Percentiles rank a stretch among this genome's conserved stretches.
These are phyloP conservation scores for Mycena sp. DNA, from an alignment of 1,284 basidiomycete species.

Conservation along the genomic window DNA sequence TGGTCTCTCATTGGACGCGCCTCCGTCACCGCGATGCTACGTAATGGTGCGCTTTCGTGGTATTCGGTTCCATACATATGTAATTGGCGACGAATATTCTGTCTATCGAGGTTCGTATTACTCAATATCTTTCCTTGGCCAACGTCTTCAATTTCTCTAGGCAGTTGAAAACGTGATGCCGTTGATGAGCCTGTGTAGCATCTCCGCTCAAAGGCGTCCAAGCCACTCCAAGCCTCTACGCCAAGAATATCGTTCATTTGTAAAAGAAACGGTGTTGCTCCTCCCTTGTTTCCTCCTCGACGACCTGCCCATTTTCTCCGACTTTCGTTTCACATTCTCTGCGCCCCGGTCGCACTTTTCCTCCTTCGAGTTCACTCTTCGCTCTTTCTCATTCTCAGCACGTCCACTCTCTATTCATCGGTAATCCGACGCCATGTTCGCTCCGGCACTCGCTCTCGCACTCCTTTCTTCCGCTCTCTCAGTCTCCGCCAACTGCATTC, in stretches of 20 bases:
- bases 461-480: slow-evolving; percentile 2
- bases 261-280: background rate
- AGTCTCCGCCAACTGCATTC: slow-evolving; percentile 33
- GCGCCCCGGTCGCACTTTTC: background rate
- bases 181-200: too few relatives aligned
- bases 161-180: too few relatives aligned
- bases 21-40: too few relatives aligned
- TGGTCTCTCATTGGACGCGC: too few relatives aligned
- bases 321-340: background rate
- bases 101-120: too few relatives aligned
- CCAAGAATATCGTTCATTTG: background rate
- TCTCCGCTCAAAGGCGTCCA: too few relatives aligned
- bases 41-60: too few relatives aligned
- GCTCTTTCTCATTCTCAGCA: background rate
- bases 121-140: too few relatives aligned
- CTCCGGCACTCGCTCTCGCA: background rate
- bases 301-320: background rate
- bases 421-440: background rate
- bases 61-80: too few relatives aligned
- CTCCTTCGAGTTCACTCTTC: background rate
- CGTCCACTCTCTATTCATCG: background rate
- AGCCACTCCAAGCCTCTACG: background rate
- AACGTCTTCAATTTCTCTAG: too few relatives aligned
- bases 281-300: background rate
- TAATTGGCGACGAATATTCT: too few relatives aligned